Conservation (phyloP, 495 filamentous ascomycete species). For the Penicillium coprophilum region DNA sequence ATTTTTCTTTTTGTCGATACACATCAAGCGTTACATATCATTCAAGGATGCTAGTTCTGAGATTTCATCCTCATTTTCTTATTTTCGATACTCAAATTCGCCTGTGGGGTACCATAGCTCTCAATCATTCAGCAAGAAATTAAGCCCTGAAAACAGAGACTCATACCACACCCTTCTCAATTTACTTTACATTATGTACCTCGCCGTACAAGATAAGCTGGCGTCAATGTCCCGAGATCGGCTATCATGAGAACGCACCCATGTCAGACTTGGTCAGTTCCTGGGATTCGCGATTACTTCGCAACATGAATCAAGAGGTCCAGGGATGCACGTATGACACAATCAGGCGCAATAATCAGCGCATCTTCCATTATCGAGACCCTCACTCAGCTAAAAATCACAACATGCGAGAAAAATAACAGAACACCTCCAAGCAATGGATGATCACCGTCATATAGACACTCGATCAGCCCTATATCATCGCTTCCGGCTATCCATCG, state of each 20-base stretch:
- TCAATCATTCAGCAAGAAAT: not conserved
- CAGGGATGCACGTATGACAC: not conserved
- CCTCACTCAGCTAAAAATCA: not conserved
- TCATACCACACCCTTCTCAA: not conserved
- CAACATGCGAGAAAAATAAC: not conserved
- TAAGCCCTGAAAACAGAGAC: not conserved
- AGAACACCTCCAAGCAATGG: not conserved
- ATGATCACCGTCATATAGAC: not conserved
- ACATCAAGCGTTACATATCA: conserved; percentile 4
- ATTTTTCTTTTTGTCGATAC: conserved; percentile 1
- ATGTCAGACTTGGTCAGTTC: not conserved
- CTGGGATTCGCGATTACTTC: not conserved
- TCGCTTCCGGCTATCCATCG: not conserved
- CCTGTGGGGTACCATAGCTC: not conserved
- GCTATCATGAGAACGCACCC: not conserved
- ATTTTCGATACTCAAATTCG: not conserved
- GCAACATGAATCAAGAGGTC: not conserved
- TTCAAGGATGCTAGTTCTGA: not conserved
- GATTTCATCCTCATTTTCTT: not conserved
- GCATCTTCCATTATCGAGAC: conserved; percentile 4
- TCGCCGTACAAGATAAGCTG: not conserved
- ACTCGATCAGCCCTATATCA: not conserved
- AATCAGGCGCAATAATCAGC: conserved; percentile 10
- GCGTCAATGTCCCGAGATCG: not conserved
- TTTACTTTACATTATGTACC: not conserved